Evolutionary conservation across 176 grass and related monocot species (phyloP).

Genomic region (Dactylis glomerata): DNA sequence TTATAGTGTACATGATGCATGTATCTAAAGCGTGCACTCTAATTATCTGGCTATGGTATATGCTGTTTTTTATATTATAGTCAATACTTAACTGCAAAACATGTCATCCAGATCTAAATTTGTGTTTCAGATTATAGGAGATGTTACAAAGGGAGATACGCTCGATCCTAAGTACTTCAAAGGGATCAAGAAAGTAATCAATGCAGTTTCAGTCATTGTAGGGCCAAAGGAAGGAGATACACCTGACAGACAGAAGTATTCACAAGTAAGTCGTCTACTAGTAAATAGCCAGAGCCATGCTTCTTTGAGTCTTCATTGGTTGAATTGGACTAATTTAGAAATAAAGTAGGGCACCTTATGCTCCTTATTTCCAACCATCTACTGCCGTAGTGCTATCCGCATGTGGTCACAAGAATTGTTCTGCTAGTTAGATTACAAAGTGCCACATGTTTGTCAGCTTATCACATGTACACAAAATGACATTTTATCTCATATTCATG

Average conservation of each 20-base stretch:
- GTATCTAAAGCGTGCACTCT: neutral
- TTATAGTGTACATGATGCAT: neutral
- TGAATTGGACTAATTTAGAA: neutral
- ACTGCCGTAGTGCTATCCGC: neutral
- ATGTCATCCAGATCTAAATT: neutral
- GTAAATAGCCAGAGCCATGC: neutral
- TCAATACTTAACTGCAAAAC: neutral
- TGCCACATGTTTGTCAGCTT: constrained; percentile 3
- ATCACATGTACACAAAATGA: constrained; percentile 1
- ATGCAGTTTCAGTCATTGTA: constrained; percentile 86
- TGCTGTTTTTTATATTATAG: neutral
- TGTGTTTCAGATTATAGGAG: constrained; percentile 69
- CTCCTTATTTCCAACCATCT: neutral
- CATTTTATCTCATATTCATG: constrained; percentile 32
- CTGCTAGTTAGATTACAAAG: neutral
- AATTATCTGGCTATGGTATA: constrained; percentile 5
- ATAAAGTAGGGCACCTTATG: neutral
- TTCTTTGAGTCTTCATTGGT: neutral
- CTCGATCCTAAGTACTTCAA: constrained; percentile 77
- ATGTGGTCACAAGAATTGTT: neutral
- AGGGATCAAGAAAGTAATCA: constrained; percentile 79
- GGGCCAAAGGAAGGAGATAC: constrained; percentile 99
- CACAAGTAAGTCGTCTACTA: constrained; percentile 56
- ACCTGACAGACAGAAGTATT: constrained; percentile 91
- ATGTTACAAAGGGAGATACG: constrained; percentile 74